Percentiles rank a stretch among this genome's conserved stretches.
These are phyloP conservation scores for Cantharellus anzutake DNA, from an alignment of 768 basidiomycete species.

Conservation along the genomic window DNA sequence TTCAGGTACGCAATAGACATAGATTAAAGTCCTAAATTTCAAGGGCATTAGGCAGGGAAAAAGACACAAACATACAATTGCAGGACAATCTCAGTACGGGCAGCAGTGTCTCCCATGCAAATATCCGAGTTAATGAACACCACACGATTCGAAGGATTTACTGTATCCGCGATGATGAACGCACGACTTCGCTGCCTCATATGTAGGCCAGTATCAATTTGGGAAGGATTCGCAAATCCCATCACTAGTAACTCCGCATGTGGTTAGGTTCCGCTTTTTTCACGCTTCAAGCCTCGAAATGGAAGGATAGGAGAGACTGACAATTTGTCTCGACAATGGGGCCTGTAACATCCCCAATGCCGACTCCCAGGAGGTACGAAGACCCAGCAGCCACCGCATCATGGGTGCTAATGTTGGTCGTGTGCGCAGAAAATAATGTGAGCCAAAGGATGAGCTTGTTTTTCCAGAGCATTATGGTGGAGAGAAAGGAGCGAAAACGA, in stretches of 20 bases:
- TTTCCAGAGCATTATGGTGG: neutral
- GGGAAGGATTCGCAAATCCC: conserved; percentile 49
- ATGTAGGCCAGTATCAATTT: conserved; percentile 57
- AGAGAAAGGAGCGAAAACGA: neutral
- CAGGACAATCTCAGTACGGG: conserved; percentile 38
- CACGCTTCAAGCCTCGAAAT: neutral
- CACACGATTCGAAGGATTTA: conserved; percentile 35
- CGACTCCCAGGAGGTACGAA: conserved; percentile 11
- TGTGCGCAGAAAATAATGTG: neutral
- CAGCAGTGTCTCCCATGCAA: conserved; percentile 63
- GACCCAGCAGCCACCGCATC: neutral
- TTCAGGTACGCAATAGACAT: too few species aligned
- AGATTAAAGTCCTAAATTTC: neutral
- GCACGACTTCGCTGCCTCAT: conserved; percentile 65
- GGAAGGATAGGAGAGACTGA: neutral
- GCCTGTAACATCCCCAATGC: conserved; percentile 58
- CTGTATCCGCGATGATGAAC: conserved; percentile 49
- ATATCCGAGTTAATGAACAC: conserved; percentile 73
- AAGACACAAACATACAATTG: conserved; percentile 15
- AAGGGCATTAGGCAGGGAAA: neutral
- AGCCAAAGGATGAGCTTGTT: neutral
- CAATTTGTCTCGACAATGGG: conserved; percentile 65
- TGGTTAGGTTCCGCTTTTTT: neutral
- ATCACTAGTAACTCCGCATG: conserved; percentile 24
- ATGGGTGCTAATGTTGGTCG: neutral